Base-by-base conservation (phyloP, 371 early-diverging fungal genomes). In the Thermomucor indicae-seudaticae region DNA sequence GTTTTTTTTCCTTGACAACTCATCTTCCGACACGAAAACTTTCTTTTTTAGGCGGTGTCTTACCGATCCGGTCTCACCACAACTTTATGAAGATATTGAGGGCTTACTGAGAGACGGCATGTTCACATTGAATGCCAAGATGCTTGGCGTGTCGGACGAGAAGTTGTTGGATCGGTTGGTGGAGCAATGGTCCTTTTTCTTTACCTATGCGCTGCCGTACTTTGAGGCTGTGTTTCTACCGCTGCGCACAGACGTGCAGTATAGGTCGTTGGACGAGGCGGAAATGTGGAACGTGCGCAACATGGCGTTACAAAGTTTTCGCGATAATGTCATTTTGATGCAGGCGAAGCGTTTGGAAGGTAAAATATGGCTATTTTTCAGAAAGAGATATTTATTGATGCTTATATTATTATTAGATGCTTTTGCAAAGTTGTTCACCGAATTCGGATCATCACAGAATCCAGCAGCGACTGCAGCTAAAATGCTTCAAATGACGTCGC, bases 161-260 rank as follows among this genome's bases (percentile, higher is more conserved):
- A 81, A 75, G 30, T 58, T 90, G 39, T 70, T 84, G 19, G 80
- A 79, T 28, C 81, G 91, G 11, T 50, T 92, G 20, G 88, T 88
- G 1, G 88, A 88, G 38, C 81, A 88, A 27, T 94, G 94, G 94
- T 85, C 85, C 2, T 89, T 91, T 58, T 86, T 88, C 58, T 89
- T 86, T 49, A 87, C 88, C 0, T 88, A 88, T 34, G 91, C 91
- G 1, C 64, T 92, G 32, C 94, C 92, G 47, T 90, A 86, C 48
- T 76, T 94, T 49, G 87, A 92, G 55, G 92, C 88, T 2, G 91
- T 89, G 10, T 92, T 93, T 54, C 69, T 91, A 4, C 94, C 94
- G 2, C 54, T 92, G 8, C 70, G 76, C 30, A 77, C 78, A 19
- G 79, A 80, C 34, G 67, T 82, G 8, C 57, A 62, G 4, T 75